Evolutionary conservation across 176 grass and related monocot species (phyloP).

Genomic region (Phoenix dactylifera): DNA sequence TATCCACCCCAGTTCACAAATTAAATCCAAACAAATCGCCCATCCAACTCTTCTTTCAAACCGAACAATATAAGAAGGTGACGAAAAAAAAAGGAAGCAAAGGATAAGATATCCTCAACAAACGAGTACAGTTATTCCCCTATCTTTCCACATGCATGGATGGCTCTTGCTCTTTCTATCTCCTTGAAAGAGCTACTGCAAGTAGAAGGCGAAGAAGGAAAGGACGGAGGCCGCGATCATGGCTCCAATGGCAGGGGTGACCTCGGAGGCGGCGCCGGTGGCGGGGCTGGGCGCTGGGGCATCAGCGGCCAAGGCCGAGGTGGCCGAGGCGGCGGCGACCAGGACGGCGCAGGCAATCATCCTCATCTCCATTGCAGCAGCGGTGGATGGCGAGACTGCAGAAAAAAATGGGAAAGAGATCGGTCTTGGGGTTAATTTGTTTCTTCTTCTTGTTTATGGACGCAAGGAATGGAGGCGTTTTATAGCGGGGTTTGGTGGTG

Average conservation of each 20-base stretch:
- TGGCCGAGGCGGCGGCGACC: slow-evolving; percentile 17
- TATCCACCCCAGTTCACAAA: too few species aligned
- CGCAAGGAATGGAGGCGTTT: too few species aligned
- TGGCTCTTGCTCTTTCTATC: background rate
- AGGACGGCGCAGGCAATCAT: slow-evolving; percentile 84
- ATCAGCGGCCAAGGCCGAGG: slow-evolving; percentile 40
- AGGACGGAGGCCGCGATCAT: slow-evolving; percentile 48
- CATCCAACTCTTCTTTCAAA: too few species aligned
- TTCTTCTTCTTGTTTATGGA: too few species aligned
- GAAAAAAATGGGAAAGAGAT: too few species aligned
- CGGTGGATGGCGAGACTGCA: background rate
- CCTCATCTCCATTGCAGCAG: slow-evolving; percentile 72
- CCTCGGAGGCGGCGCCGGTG: slow-evolving; percentile 39
- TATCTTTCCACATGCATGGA: too few species aligned
- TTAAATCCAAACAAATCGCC: too few species aligned
- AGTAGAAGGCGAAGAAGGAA: slow-evolving; percentile 73
- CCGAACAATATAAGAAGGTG: background rate
- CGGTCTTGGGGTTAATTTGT: too few species aligned
- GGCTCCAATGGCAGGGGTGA: slow-evolving; percentile 39
- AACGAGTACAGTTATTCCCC: too few species aligned
- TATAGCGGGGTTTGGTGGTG: too few species aligned
- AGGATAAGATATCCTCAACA: background rate
- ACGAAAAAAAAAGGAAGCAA: background rate
- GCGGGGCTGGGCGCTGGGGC: slow-evolving; percentile 59
- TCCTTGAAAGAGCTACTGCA: slow-evolving; percentile 32